Base-by-base conservation (phyloP, 352 stramenopile species). In the Phytophthora aleatoria region DNA sequence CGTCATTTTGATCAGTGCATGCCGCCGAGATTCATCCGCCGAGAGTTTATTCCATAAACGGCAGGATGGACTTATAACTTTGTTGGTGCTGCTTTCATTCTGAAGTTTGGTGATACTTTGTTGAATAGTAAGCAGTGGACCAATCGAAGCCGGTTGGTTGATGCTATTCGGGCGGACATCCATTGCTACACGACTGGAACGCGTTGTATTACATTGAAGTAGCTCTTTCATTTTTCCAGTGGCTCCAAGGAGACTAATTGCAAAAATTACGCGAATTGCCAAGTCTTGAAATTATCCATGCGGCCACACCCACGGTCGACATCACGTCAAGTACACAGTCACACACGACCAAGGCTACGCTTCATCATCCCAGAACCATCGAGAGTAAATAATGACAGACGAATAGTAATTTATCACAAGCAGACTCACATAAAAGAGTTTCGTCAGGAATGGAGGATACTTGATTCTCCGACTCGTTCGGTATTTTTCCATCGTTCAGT, bases 361-460 rank as follows among this genome's bases (percentile, higher is more conserved):
- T 27, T 45, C 39, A 5, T 45, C 8, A 27, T 26, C 5, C 39
- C 11, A 16, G 8, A 45, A 45, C 39, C 39, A 45, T 3, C 39
- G n/a, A 45, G 39, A 45, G 39, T 45, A 45, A 20, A 45, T 26
- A 45, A 45, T 26, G 15, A 45, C 39, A 15, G 39, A 45, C 3
- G 39, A 45, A 13, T 15, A 45, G 39, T 15, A 45, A 45, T 45
- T 45, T 3, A 27, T 13, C n/a, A 45, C 39, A 11, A 45, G 39
- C 8, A 45, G 15, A 45, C 4, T 13, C 15, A 45, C 39, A 2
- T 45, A 45, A 26, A 45, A 45, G 3, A 4, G 39, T 11, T 45
- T 45, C 20, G 20, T 20, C 20, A 20, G 20, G 4, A 4, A 33
- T 33, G 4, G 28, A 33, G 4, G 7, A 33, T 33, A 33, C 28